Evolutionary conservation across 2,329 filamentous ascomycete genomes (phyloP).

Genomic region (Amauroascus niger): DNA sequence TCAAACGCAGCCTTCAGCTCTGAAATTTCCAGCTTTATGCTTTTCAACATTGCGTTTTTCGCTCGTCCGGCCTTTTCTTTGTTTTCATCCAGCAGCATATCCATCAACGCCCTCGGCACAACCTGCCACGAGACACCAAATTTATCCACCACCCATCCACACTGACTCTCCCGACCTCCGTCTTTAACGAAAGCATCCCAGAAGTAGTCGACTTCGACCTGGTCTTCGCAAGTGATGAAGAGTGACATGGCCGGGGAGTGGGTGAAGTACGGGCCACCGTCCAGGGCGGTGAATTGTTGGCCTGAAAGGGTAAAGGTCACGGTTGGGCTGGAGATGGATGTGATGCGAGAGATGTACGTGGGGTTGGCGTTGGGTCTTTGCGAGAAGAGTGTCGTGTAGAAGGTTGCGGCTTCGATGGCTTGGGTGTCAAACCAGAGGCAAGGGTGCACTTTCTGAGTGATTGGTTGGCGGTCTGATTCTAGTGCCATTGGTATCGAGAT

Average conservation of each 20-base stretch:
- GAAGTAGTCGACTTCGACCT: slow-evolving; percentile 42
- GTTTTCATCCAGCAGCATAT: slow-evolving; percentile 30
- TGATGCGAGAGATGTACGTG: slow-evolving; percentile 19
- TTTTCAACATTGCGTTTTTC: slow-evolving; percentile 34
- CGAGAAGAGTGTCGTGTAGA: slow-evolving; percentile 21
- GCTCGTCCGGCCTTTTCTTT: slow-evolving; percentile 24
- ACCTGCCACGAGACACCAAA: slow-evolving; percentile 44
- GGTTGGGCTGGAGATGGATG: slow-evolving; percentile 26
- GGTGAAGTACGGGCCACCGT: slow-evolving; percentile 37
- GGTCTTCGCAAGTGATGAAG: slow-evolving; percentile 38
- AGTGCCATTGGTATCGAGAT: not conserved
- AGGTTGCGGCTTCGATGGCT: slow-evolving; percentile 21
- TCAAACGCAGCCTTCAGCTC: slow-evolving; percentile 32
- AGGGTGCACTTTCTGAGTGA: slow-evolving; percentile 16
- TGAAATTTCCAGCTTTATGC: slow-evolving; percentile 39
- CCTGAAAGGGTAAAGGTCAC: slow-evolving; percentile 36
- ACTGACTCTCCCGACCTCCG: slow-evolving; percentile 32
- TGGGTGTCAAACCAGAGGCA: slow-evolving; percentile 23
- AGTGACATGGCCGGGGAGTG: slow-evolving; percentile 38
- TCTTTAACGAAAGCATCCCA: slow-evolving; percentile 39
- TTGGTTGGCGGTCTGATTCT: not conserved
- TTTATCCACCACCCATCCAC: slow-evolving; percentile 41
- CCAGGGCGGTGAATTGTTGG: slow-evolving; percentile 35
- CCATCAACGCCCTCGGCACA: slow-evolving; percentile 32
- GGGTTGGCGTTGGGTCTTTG: not conserved